Base-by-base conservation (phyloP, 1,284 basidiomycete genomes). In the Anthracocystis walkeri region DNA sequence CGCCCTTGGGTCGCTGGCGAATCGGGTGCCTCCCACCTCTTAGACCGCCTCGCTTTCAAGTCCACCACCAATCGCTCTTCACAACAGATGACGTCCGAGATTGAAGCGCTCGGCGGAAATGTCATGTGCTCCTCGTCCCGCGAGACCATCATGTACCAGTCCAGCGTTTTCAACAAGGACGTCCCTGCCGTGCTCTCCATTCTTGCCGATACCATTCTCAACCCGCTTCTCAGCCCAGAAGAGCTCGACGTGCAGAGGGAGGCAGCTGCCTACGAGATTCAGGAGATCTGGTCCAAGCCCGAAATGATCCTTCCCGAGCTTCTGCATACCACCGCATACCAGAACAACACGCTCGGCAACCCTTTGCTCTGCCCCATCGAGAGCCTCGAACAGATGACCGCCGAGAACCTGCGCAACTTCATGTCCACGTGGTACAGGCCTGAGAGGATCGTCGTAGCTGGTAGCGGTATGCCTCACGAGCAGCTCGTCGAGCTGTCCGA, bases 121-220 rank as follows among this genome's bases (percentile, higher is more conserved):
- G 94, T 98, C 66, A 89, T 93, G 85, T 95, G 93, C 83, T 92
- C 94, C 8, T 94, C 94, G 14, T 93, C 94, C 6, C 89, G 96
- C 50, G 96, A 99, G 86, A 91, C 94, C 40, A 94, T 98, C 86
- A 95, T 97, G 93, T 99, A 98, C 86, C 96, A 98, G 87, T 95
- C 96, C 18, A 93, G 94, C 50, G 92, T 97, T 82, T 97, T 96
- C 86, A 91, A 94, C 77, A 88, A 91, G 75, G 91, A 91, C 46
- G 92, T 95, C 1, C 90, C 91, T 6, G 88, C 91, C 18, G 94
- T 95, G 7, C 86, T 99, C 61, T 92, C 92, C 35, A 89, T 99
- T 72, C 93, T 99, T 67, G 90, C 95, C 35, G 95, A 97, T 85
- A 97, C 95, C 7, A 91, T 94, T 59, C 88, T 92, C 60, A 90